Conservation (phyloP, 345 rosid genomes). For the Lumnitzera littorea region DNA sequence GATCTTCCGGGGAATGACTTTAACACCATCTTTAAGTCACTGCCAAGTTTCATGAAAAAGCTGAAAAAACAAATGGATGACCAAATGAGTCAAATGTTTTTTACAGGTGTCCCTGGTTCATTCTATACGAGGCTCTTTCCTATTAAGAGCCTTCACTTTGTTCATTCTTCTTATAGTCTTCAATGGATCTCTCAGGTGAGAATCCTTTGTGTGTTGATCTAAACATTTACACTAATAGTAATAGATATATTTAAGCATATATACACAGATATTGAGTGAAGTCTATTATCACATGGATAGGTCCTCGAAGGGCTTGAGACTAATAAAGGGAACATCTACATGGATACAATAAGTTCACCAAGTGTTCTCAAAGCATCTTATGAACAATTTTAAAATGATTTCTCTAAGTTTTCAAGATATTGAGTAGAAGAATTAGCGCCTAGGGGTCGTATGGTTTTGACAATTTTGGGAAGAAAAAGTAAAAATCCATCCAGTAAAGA, state of each 20-base stretch:
- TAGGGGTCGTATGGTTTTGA: slow-evolving; percentile 46
- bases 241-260: background rate
- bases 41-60: slow-evolving; percentile 18
- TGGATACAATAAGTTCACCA: slow-evolving; percentile 34
- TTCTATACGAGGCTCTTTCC: slow-evolving; percentile 48
- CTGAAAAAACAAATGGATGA: slow-evolving; percentile 11
- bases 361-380: slow-evolving; percentile 30
- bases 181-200: slow-evolving; percentile 46
- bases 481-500: slow-evolving; percentile 38
- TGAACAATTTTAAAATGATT: slow-evolving; percentile 37
- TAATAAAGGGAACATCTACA: slow-evolving; percentile 42
- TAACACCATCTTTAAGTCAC: slow-evolving; percentile 35
- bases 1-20: slow-evolving; percentile 57
- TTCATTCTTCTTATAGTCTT: slow-evolving; percentile 46
- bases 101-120: slow-evolving; percentile 35
- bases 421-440: slow-evolving; percentile 32
- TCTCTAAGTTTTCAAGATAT: slow-evolving; percentile 29
- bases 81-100: slow-evolving; percentile 8
- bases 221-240: too few species aligned
- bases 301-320: slow-evolving; percentile 36
- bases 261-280: too few species aligned
- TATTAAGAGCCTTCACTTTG: slow-evolving; percentile 22
- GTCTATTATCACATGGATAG: too few species aligned
- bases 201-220: background rate
- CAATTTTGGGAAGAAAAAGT: slow-evolving; percentile 34